These are phyloP conservation scores for Spergularia bocconei DNA, from an alignment of 148 eudicot genomes.

Conservation along the genomic window DNA sequence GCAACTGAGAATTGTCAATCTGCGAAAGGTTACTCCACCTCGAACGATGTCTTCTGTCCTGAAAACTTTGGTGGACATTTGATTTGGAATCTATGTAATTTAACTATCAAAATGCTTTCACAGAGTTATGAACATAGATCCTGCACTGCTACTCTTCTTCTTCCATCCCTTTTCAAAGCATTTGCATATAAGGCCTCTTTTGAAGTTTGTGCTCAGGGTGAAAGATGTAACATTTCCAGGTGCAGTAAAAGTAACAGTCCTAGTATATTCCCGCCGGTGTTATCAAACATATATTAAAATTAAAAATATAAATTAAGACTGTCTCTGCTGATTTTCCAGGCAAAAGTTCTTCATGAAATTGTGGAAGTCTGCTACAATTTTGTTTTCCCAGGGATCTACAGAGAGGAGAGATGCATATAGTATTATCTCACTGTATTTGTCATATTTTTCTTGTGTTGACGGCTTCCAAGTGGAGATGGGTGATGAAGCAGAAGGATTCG, in stretches of 20 bases:
- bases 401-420: constrained; percentile 95
- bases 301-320: neutral
- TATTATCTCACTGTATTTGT: constrained; percentile 74
- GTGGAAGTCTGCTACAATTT: constrained; percentile 72
- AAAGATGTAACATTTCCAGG: constrained; percentile 52
- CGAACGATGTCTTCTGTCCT: constrained; percentile 26
- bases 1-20: constrained; percentile 39
- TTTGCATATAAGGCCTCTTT: constrained; percentile 40
- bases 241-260: constrained; percentile 22
- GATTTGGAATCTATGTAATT: constrained; percentile 68
- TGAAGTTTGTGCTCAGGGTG: constrained; percentile 52
- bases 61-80: constrained; percentile 49
- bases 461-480: constrained; percentile 30
- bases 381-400: constrained; percentile 62
- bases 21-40: constrained; percentile 24
- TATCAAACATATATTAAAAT: constrained; percentile 4
- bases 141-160: constrained; percentile 57
- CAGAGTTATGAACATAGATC: constrained; percentile 75
- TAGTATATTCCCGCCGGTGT: neutral
- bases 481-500: constrained; percentile 53
- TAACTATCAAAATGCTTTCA: constrained; percentile 66
- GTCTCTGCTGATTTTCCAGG: constrained; percentile 46
- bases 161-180: constrained; percentile 65
- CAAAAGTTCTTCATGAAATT: constrained; percentile 42
- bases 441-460: constrained; percentile 49